Evolutionary conservation across 768 basidiomycete genomes (phyloP), one percentile per base, ranked within the genome.

Genomic region (Lentinula sp.): DNA sequence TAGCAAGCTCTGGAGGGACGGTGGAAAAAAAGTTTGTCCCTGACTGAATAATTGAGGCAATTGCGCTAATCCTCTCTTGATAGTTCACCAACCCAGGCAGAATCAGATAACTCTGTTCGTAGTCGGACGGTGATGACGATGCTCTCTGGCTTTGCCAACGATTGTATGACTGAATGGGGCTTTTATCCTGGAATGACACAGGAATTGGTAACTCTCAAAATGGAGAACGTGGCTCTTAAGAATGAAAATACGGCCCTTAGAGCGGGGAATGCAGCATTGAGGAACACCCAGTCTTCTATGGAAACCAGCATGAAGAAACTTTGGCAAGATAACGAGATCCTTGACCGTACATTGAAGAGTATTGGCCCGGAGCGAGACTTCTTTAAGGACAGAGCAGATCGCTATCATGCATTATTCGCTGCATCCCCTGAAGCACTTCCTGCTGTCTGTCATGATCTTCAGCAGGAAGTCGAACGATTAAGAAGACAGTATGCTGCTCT

Each of bases 241-340:
- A 52, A 2, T 8, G 50, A 52, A 52, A 52, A 52, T 32, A 36
- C 50, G n/a, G 23, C n/a, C 23, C n/a, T 52, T 10, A 16, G 37
- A 37, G 28, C 42, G 7, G 45, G 49, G n/a, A 49, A 49, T 23
- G 45, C 57, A 10, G 45, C 35, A n/a, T 49, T 59, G 41, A 56
- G 23, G 41, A 23, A 43, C 13, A 16, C 23, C 4, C 10, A 41
- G 16, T 10, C 15, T 13, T 2, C 13, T 15, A 23, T 41, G 20
- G 18, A 42, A 16, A 9, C 18, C n/a, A 23, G 43, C 15, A 39
- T 43, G 3, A 15, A 41, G 39, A 56, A 56, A 45, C 55, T 56
- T 8, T 56, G 55, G 55, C 55, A 56, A 41, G 55, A 56, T 13
- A 56, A 56, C 28, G 55, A 56, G 28, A 16, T 39, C 4, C 55